Conservation (phyloP, 371 early-diverging fungal species). For the Neoconidiobolus thromboides region DNA sequence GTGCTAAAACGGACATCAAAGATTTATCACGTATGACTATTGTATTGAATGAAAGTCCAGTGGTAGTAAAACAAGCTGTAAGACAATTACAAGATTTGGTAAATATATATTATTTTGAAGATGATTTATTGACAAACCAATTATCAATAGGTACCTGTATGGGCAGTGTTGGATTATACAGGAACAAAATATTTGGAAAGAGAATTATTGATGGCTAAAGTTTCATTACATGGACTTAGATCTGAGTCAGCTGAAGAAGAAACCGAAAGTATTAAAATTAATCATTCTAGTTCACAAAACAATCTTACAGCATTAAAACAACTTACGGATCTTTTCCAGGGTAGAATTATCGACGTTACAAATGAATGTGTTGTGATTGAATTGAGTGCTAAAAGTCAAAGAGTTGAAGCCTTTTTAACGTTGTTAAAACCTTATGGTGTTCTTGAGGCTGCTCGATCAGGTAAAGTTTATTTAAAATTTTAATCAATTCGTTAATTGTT, state of each 20-base stretch:
- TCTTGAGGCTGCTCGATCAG: slow-evolving; percentile 81
- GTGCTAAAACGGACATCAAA: slow-evolving; percentile 80
- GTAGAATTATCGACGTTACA: slow-evolving; percentile 76
- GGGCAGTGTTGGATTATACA: slow-evolving; percentile 92
- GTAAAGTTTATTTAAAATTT: slow-evolving; percentile 13
- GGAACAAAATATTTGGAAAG: slow-evolving; percentile 64
- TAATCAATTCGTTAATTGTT: not conserved
- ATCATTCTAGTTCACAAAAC: not conserved
- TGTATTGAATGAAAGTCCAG: slow-evolving; percentile 62
- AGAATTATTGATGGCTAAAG: slow-evolving; percentile 77
- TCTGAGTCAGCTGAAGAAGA: not conserved
- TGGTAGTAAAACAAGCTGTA: slow-evolving; percentile 75
- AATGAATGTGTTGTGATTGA: slow-evolving; percentile 64
- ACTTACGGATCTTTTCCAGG: slow-evolving; percentile 67
- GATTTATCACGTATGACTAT: slow-evolving; percentile 90
- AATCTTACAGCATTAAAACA: slow-evolving; percentile 9
- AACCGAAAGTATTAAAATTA: not conserved
- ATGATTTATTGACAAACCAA: not conserved
- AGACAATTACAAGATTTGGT: slow-evolving; percentile 84
- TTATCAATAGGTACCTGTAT: slow-evolving; percentile 54
- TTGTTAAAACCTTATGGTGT: slow-evolving; percentile 85
- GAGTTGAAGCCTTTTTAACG: slow-evolving; percentile 78
- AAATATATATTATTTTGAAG: slow-evolving; percentile 6
- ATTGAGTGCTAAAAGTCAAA: slow-evolving; percentile 65
- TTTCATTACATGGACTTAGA: slow-evolving; percentile 63